A percentile compares a stretch with the other conserved stretches of the same genome.
Evolutionary conservation across 2,329 filamentous ascomycete species (phyloP).

Genomic region (Septoria petroselini): DNA sequence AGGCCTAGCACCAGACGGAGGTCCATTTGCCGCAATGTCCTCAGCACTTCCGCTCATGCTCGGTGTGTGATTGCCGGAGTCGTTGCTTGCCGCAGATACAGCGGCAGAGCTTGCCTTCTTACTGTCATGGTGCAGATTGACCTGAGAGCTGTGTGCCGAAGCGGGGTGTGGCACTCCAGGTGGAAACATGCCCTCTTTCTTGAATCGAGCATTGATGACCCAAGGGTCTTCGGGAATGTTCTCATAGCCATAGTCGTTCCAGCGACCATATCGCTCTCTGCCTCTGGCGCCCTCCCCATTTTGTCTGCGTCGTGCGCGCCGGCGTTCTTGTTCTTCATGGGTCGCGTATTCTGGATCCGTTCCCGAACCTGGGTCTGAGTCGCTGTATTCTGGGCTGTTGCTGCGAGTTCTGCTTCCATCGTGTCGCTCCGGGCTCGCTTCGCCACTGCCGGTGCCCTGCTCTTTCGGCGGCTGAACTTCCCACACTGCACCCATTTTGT

Average conservation of each 20-base stretch:
- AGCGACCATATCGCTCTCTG: constrained; percentile 44
- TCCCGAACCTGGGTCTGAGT: constrained; percentile 40
- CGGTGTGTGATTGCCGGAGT: constrained; percentile 21
- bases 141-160: constrained; percentile 49
- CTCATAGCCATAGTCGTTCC: constrained; percentile 62
- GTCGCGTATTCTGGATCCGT: constrained; percentile 41
- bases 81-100: constrained; percentile 24
- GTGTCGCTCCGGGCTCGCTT: constrained; percentile 32
- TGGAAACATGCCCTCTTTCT: constrained; percentile 70
- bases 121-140: constrained; percentile 42
- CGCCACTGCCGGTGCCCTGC: constrained; percentile 39
- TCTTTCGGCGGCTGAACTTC: constrained; percentile 51
- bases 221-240: constrained; percentile 86
- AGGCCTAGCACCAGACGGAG: constrained; percentile 10
- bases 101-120: constrained; percentile 28
- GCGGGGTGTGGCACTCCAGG: constrained; percentile 50
- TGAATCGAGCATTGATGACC: constrained; percentile 88
- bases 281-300: constrained; percentile 30
- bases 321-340: constrained; percentile 37
- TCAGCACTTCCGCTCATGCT: constrained; percentile 30
- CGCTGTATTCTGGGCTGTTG: constrained; percentile 40
- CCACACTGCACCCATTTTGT: constrained; percentile 86
- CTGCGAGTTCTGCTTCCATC: constrained; percentile 25
- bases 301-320: constrained; percentile 27
- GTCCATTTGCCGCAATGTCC: constrained; percentile 31